These are phyloP conservation scores for Martiniozyma abietophila DNA, from an alignment of 805 yeast species.

Conservation along the genomic window DNA sequence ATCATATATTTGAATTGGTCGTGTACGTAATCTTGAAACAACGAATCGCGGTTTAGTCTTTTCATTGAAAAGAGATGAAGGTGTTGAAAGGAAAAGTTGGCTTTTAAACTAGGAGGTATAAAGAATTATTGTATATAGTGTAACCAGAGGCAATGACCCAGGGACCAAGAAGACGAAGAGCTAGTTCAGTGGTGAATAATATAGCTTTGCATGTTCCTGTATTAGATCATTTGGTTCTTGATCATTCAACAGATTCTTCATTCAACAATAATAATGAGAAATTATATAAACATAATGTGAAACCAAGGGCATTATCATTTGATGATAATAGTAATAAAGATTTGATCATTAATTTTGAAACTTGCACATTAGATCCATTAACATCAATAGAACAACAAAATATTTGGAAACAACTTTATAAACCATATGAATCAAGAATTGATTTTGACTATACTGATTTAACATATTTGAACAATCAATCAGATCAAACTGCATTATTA, in stretches of 20 bases:
- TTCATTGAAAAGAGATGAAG: too few species aligned
- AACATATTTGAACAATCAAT: conserved; percentile 32
- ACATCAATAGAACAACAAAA: conserved; percentile 28
- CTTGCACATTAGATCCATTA: conserved; percentile 27
- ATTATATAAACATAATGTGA: neutral
- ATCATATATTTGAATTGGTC: too few species aligned
- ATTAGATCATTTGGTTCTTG: conserved; percentile 17
- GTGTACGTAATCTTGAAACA: too few species aligned
- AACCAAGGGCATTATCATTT: neutral
- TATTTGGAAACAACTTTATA: conserved; percentile 20
- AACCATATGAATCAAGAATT: conserved; percentile 11
- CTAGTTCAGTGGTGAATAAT: conserved; percentile 52
- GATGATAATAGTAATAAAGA: too few species aligned
- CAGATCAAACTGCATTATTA: conserved; percentile 16
- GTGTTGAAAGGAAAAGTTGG: too few species aligned
- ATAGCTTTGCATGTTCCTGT: conserved; percentile 49
- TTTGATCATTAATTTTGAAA: too few species aligned
- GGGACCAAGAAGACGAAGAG: conserved; percentile 31
- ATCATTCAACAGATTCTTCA: conserved; percentile 1
- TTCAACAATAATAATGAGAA: conserved; percentile 8
- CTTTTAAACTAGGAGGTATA: too few species aligned
- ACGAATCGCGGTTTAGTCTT: too few species aligned
- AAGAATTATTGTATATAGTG: too few species aligned
- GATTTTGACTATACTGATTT: conserved; percentile 33
- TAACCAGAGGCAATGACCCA: too few species aligned